phyloP scores from a whole-genome alignment of 1,139 yeast genomes.

The Sugiyamaella sp. region DNA sequence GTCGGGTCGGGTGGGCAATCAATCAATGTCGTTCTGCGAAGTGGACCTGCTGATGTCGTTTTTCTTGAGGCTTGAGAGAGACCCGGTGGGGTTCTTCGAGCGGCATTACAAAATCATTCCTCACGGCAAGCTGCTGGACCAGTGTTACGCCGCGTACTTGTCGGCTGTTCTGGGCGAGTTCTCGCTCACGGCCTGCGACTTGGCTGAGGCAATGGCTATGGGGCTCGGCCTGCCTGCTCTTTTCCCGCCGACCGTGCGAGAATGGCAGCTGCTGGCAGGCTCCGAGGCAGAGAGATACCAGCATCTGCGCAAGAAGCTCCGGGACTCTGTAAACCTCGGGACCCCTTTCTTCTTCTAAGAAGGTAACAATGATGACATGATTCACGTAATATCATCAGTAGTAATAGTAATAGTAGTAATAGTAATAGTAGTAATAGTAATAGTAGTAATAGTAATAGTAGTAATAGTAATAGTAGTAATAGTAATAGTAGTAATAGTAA shows the following conservation, averaged over 20 bases:
- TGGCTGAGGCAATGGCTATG: conserved; percentile 1
- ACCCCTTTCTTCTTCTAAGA: too few species aligned
- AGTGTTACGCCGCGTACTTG: conserved; percentile 2
- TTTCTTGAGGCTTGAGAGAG: neutral
- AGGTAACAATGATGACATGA: too few species aligned
- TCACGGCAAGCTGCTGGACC: neutral
- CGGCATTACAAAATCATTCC: neutral
- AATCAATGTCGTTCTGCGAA: neutral
- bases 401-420: too few species aligned
- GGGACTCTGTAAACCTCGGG: neutral
- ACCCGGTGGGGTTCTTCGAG: conserved; percentile 1
- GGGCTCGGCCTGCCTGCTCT: conserved; percentile 4
- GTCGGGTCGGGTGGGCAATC: too few species aligned
- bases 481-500: too few species aligned
- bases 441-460: too few species aligned
- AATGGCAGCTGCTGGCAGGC: neutral
- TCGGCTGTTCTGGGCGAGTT: conserved; percentile 2
- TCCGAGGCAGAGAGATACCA: conserved; percentile 3
- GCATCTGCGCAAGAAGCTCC: neutral
- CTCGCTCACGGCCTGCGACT: neutral
- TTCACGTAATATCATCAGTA: too few species aligned
- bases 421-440: too few species aligned
- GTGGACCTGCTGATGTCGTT: neutral
- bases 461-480: too few species aligned
- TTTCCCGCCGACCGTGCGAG: neutral